Base-by-base conservation (phyloP, 2,329 filamentous ascomycete genomes). In the Onygena corvina region DNA sequence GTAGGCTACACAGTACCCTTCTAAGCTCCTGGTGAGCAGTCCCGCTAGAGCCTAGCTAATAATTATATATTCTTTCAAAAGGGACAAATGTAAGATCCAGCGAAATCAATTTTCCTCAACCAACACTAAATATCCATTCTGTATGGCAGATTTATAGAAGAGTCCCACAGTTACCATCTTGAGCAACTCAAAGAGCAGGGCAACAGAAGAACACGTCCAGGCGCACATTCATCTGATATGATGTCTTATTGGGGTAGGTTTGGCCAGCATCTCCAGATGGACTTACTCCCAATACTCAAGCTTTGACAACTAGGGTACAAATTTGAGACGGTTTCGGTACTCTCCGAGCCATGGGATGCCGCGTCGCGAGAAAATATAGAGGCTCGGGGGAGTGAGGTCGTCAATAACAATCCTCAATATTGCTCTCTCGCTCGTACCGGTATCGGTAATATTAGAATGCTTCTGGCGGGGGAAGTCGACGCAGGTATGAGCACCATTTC, bases 391-490 rank as follows among this genome's bases (percentile, higher is more conserved):
- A 65, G 79, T 2, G 73, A 83, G 49, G 60, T 81, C 6, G 89
- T 95, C 46, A 89, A 83, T 64, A 98, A 96, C 64, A 80, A 88
- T 60, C 84, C 86, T 0, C 92, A 98, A 62, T 96, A 96, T 71
- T 98, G 92, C 69, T 95, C 89, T 2, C 79, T 98, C 16, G 89
- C 94, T 1, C 80, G 82, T 31, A 96, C 90, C 0, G 86, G 86
- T 0, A 84, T 98, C 50, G 90, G 89, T 1, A 78, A 78, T 44
- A 76, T 79, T 1, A 74, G 76, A 14, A 69, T 96, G 49, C 78
- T 94, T 51, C 76, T 98, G 1, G 92, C 87, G 21, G 92, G 92
- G 29, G 92, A 98, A 70, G 90, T 98, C 14, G 92, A 98, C 65
- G 86, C 84, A 30, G 79, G 86, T 84, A 74, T 63, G 71, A 66